Base-by-base conservation (phyloP, 2,329 filamentous ascomycete genomes). In the Paracorniculantispora psalliotae region DNA sequence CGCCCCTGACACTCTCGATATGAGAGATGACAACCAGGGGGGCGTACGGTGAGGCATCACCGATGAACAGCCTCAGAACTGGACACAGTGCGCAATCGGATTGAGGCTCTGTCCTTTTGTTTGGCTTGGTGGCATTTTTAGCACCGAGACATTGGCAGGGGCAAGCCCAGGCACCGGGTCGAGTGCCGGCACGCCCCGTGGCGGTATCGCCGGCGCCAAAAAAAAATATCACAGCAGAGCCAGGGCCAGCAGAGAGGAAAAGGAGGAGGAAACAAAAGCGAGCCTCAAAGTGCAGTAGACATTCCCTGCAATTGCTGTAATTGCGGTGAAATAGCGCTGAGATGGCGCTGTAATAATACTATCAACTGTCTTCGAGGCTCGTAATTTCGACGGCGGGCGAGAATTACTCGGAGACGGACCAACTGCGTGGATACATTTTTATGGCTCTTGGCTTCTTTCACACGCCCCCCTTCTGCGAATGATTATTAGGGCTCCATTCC, bases 321-420 rank as follows among this genome's bases (percentile, higher is more conserved):
- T 50, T 50, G 3, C 30, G n/a, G 25, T 21, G 51, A 10, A 53
- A 53, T 51, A 43, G 10, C 6, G 35, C 37, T 51, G 48, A 37
- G 17, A 43, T 19, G 10, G 21, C 26, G 25, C 51, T 53, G 35
- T 43, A 19, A 28, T 43, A 48, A 15, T 12, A 25, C 21, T 21
- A 25, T 25, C 30, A 9, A 33, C 4, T 3, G 26, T 50, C 28
- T 13, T 28, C 48, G 21, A 30, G 10, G 49, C 49, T 51, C 49
- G 49, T 51, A 51, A n/a, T 51, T 51, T 51, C 49, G 30, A 25
- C 49, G 51, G 35, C 51, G 15, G 12, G 25, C 51, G 51, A 53
- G 25, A 23, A 53, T 33, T 28, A 44, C 37, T 53, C 51, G 51
- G 51, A 53, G 51, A 43, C 51, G 28, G 12, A 17, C 12, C 23